Evolutionary conservation across 1,284 basidiomycete species (phyloP), one percentile per base, ranked within the genome.

Genomic region (Rhodotorula sp.): DNA sequence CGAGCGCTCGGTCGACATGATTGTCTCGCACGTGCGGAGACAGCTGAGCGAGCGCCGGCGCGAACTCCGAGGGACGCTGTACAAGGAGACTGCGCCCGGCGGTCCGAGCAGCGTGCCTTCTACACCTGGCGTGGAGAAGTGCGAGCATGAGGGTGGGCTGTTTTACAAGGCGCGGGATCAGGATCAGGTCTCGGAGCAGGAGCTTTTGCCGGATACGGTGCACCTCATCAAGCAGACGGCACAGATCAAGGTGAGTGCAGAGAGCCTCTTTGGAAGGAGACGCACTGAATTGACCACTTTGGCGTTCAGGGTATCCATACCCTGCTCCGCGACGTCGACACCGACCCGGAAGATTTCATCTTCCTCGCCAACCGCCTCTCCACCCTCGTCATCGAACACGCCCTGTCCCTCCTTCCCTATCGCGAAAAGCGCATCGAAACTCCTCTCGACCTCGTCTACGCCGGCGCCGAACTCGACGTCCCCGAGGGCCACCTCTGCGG

Each of bases 351-450:
- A 74, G 93, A 96, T 78, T 98, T 97, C 77, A 87, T 95, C 26
- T 93, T 93, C 83, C 92, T 91, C 77, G 85, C 86, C 14, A 93
- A 97, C 80, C 85, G 95, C 26, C 82, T 98, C 15, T 88, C 93
- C 0, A 93, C 91, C 0, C 82, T 93, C 49, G 83, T 98, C 45
- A 87, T 91, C 7, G 95, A 98, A 80, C 85, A 88, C 77, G 93
- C 94, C 0, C 84, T 95, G 77, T 88, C 89, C 46, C 83, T 88
- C 71, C 84, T 98, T 15, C 93, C 93, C 0, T 91, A 89, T 80
- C 80, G 82, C 37, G 74, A 84, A 1, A 88, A 88, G 76, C 81
- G 82, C 0, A 85, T 97, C 29, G 82, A 80, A 20, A 96, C 94
- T 0, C 93, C 90, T 8, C 82, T 86, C 1, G 87, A 83, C 22